Evolutionary conservation across 2,329 filamentous ascomycete genomes (phyloP).

Genomic region (Botrytis paeoniae): DNA sequence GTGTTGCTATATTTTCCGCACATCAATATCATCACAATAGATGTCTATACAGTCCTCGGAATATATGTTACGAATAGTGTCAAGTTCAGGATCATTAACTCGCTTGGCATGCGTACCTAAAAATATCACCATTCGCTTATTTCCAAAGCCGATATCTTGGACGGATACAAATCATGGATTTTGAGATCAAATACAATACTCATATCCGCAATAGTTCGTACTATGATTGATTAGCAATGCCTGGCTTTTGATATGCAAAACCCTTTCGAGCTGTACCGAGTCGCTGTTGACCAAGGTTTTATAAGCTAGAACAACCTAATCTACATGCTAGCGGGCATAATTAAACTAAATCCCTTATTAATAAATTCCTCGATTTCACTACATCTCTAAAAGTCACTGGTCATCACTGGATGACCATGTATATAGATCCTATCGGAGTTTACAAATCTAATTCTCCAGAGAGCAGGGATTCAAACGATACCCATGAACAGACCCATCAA

Average conservation of each 20-base stretch:
- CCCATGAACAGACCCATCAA: background rate
- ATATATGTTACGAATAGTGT: background rate
- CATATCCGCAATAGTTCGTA: accelerated
- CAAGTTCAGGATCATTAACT: background rate
- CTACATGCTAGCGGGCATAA: background rate
- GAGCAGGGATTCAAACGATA: background rate
- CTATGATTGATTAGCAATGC: background rate
- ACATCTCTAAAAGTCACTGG: background rate
- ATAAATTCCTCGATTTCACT: background rate
- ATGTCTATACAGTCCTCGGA: background rate
- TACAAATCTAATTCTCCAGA: background rate
- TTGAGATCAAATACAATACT: no score
- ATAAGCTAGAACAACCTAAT: background rate
- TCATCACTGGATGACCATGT: background rate
- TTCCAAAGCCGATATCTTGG: background rate
- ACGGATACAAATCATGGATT: background rate
- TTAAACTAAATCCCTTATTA: background rate
- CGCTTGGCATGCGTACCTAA: background rate
- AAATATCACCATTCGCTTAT: background rate
- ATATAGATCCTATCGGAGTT: background rate
- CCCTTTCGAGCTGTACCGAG: no score
- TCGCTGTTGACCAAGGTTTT: background rate
- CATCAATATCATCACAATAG: background rate
- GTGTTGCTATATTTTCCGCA: background rate
- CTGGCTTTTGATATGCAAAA: accelerated